Base-by-base conservation (phyloP, 2,329 filamentous ascomycete genomes). In the Trichophyton verrucosum region DNA sequence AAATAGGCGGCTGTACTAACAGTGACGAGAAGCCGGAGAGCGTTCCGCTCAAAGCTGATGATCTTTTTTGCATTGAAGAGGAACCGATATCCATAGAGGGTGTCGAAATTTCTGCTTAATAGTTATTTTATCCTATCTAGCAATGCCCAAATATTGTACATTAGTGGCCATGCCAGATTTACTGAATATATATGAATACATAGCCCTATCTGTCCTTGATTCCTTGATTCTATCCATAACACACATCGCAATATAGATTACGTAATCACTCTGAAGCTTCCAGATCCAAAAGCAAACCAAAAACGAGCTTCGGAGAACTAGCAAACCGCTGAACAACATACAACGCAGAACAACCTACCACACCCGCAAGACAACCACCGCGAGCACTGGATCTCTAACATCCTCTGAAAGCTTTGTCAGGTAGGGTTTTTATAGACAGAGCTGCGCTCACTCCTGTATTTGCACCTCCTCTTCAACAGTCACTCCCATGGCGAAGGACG, bases 401-500 rank as follows among this genome's bases (percentile, higher is more conserved):
- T 33, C 51, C n/a, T 27, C 27, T 27, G 30, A 15, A 55, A 55
- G 24, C n/a, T 55, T 15, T 55, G 51, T 20, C 30, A 13, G 46
- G 46, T 38, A 55, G 20, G 6, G 17, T 20, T 36, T 17, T 36
- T 20, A 33, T 27, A 36, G 27, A n/a, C 51, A 55, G 27, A 36
- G 51, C 51, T 33, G 27, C n/a, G 11, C 51, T 17, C 15, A 36
- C n/a, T 24, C 9, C 36, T 15, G 42, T 51, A 17, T 36, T 59
- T 24, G 22, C 40, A 30, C 40, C 40, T 15, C 22, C 15, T n/a
- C 20, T 33, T 60, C 27, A 36, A 40, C 20, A 20, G 22, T 55
- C 33, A 47, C 47, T 60, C 27, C 40, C 67, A 96, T 97, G 94
- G 91, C 91, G 78, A 89, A 95, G 81, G 89, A 87, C 79, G 89